Evolutionary conservation across 371 early-diverging fungal genomes (phyloP), one percentile per base, ranked within the genome.

Genomic region (Zopfochytrium polystomum): DNA sequence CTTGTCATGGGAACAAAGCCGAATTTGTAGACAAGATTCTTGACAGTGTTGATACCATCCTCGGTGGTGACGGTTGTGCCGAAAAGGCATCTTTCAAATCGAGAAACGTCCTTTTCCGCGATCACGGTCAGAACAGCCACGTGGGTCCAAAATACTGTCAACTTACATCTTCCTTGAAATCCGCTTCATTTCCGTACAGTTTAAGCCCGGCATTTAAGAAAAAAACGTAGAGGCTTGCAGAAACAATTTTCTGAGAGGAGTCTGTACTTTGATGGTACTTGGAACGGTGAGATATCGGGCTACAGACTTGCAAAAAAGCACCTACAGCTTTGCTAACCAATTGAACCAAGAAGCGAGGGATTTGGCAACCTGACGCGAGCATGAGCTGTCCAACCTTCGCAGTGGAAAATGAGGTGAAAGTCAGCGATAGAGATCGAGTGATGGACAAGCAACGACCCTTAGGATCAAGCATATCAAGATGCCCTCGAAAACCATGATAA

Each of bases 131-230:
- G 18, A 35, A 15, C 38, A 34, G 2, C n/a, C 9, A n/a, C n/a
- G n/a, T n/a, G n/a, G n/a, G n/a, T n/a, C n/a, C n/a, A n/a, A n/a
- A n/a, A n/a, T n/a, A n/a, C n/a, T n/a, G n/a, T n/a, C 25, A 7
- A 52, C 72, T 56, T 42, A 72, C 76, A 46, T 73, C 71, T 43
- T 69, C 72, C 38, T 74, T 70, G 56, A 74, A 77, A 30, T 67
- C 66, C n/a, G 66, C 66, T 13, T 65, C 44, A 13, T 44, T 29
- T 3, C 69, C 70, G 34, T 70, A 77, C 11, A 30, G 5, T 3
- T 50, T 11, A 42, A 43, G 74, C 1, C 70, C 71, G 15, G 62
- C 52, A 29, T 67, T 66, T 45, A 77, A 31, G 33, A 70, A 69
- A 47, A 67, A 74, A 43, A 72, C 68, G 38, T 62, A 74, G 5